Evolutionary conservation across 2,329 filamentous ascomycete species (phyloP).

Genomic region (Curvularia verruculosa): DNA sequence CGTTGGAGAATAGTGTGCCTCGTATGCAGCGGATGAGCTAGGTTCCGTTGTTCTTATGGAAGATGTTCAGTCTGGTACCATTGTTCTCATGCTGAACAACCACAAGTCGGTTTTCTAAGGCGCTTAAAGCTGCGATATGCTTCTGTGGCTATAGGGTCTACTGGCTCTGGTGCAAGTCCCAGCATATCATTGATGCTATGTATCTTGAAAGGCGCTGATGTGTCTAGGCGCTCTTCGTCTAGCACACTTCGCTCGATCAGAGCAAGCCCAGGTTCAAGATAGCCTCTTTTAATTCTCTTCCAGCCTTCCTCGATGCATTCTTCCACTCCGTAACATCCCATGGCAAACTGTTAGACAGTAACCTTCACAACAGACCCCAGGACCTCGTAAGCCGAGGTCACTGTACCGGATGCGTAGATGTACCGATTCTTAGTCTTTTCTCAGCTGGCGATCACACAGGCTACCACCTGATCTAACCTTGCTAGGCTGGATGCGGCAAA

Average conservation of each 20-base stretch:
- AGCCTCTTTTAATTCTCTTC: slow-evolving; percentile 45
- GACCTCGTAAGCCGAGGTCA: slow-evolving; percentile 45
- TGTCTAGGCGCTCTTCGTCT: slow-evolving; percentile 41
- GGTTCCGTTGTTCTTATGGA: neutral
- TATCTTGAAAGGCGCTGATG: slow-evolving; percentile 34
- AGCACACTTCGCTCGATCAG: slow-evolving; percentile 48
- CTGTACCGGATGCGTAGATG: slow-evolving; percentile 41
- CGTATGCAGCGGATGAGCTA: neutral
- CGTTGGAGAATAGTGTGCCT: neutral
- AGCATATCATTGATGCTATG: slow-evolving; percentile 29
- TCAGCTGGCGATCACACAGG: slow-evolving; percentile 40
- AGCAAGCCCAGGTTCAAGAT: slow-evolving; percentile 48
- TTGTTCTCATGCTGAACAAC: slow-evolving; percentile 35
- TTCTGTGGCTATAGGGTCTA: slow-evolving; percentile 25
- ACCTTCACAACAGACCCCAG: slow-evolving; percentile 36
- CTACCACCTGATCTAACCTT: slow-evolving; percentile 40
- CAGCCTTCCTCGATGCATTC: slow-evolving; percentile 46
- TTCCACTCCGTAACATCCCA: slow-evolving; percentile 41
- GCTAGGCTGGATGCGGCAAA: slow-evolving; percentile 47
- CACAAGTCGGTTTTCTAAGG: slow-evolving; percentile 41
- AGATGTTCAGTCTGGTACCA: neutral
- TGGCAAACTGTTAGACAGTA: slow-evolving; percentile 38
- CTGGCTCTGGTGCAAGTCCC: slow-evolving; percentile 25
- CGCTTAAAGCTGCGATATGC: slow-evolving; percentile 30
- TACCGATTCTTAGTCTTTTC: slow-evolving; percentile 44